Evolutionary conservation across 2,329 filamentous ascomycete species (phyloP).

Genomic region (Ophiocordyceps camponoti-leonardi): DNA sequence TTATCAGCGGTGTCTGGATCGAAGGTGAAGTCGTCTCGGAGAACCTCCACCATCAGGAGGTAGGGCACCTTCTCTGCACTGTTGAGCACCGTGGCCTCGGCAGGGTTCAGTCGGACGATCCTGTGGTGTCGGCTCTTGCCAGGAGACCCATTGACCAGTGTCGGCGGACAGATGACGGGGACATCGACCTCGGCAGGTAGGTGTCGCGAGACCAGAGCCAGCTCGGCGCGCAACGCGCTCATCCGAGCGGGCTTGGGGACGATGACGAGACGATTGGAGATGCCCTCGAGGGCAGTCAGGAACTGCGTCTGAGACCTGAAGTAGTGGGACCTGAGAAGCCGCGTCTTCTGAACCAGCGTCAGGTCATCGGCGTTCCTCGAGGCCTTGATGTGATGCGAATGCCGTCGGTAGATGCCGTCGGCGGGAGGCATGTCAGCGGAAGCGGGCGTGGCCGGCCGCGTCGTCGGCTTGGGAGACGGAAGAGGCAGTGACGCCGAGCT

Average conservation of each 20-base stretch:
- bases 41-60: conserved; percentile 67
- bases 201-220: conserved; percentile 66
- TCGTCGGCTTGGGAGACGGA: conserved; percentile 34
- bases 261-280: conserved; percentile 67
- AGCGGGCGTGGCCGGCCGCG: conserved; percentile 39
- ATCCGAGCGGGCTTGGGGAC: conserved; percentile 69
- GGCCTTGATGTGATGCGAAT: conserved; percentile 43
- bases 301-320: conserved; percentile 71
- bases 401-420: conserved; percentile 36
- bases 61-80: conserved; percentile 79
- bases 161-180: conserved; percentile 63
- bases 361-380: conserved; percentile 43
- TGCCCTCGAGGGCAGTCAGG: conserved; percentile 62
- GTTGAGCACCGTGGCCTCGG: conserved; percentile 70
- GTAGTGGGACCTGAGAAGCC: conserved; percentile 62
- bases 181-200: conserved; percentile 72
- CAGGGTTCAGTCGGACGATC: conserved; percentile 68
- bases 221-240: conserved; percentile 64
- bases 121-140: conserved; percentile 64
- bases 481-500: conserved; percentile 53
- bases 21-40: conserved; percentile 70
- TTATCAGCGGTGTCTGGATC: conserved; percentile 61
- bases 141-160: conserved; percentile 54
- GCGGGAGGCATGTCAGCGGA: conserved; percentile 31
- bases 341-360: conserved; percentile 48